phyloP scores from a whole-genome alignment of 228 moss, liverwort and hornwort genomes.

The Sphagnum magellanicum region DNA sequence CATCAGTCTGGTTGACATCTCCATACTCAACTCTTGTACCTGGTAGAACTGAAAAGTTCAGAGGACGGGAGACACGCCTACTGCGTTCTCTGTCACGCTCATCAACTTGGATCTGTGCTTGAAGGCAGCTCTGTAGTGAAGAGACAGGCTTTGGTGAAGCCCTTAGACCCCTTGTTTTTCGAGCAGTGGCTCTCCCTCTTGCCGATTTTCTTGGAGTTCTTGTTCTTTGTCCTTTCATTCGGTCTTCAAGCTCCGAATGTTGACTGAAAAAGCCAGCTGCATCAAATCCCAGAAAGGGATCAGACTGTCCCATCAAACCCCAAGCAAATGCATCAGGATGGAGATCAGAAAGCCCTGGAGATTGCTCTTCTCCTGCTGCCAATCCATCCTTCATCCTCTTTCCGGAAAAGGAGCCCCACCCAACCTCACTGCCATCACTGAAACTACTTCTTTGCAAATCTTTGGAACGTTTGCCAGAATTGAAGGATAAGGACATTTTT shows the following conservation, averaged over 20 bases:
- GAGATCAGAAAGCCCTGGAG: constrained; percentile 10
- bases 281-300: constrained; percentile 42
- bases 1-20: constrained; percentile 15
- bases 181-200: constrained; percentile 36
- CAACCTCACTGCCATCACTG: constrained; percentile 29
- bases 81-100: constrained; percentile 25
- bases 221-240: constrained; percentile 12
- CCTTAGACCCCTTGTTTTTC: constrained; percentile 54
- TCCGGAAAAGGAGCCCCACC: constrained; percentile 17
- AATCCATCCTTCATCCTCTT: constrained; percentile 22
- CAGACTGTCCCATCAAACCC: constrained; percentile 23
- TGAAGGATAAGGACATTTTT: constrained; percentile 27
- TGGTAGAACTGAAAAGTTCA: constrained; percentile 46
- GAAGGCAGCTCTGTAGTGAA: constrained; percentile 91
- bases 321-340: constrained; percentile 21
- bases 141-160: constrained; percentile 86
- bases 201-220: constrained; percentile 40
- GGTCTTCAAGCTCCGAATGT: constrained; percentile 13
- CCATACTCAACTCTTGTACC: constrained; percentile 4
- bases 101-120: constrained; percentile 64
- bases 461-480: constrained; percentile 43
- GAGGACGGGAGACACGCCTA: constrained; percentile 42
- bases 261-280: constrained; percentile 29
- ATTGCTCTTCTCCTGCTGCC: constrained; percentile 8
- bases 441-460: constrained; percentile 28